Base-by-base conservation (phyloP, 257 asterid species). In the Forsythia suspensa region DNA sequence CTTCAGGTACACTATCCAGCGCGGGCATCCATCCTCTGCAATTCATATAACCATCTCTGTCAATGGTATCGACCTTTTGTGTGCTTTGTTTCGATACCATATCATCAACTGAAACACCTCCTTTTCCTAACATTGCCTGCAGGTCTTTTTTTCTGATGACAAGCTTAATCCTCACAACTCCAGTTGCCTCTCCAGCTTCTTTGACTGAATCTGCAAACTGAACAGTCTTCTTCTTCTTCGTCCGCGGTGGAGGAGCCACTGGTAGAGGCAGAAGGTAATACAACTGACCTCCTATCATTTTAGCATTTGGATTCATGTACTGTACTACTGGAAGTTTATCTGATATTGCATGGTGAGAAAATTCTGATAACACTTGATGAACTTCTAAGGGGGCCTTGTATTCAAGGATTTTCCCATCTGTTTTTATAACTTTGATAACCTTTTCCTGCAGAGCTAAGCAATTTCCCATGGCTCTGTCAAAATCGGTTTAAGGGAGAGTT, bases 401-500 rank as follows among this genome's bases (percentile, higher is more conserved):
- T 74, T 90, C 91, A n/a, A 94, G 85, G 72, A 85, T 83, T 79
- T 89, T 87, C 29, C 96, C 97, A 83, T 92, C 94, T 80, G 88
- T 76, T 87, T 89, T 94, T 82, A 90, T 86, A 39, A 90, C 85
- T 76, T 69, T 87, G 65, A 90, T 86, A 29, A 79, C 65, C 46
- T 86, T 85, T 77, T 81, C 79, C 68, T 88, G 89, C 81, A 76
- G 76, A 85, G 81, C 87, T 80, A 94, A 72, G 86, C 96, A 92
- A 76, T 94, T 94, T 36, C 98, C 97, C 98, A 94, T 93, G 34
- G 20, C 83, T 84, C 68, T 24, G 61, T 38, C 18, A 59, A 74
- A 16, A 21, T 3, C 43, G 38, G 55, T 15, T 63, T 39, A 63
- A 73, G 6, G 20, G 40, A 63, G 59, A 67, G 3, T 13, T 61